Evolutionary conservation across 345 rosid genomes (phyloP).

Genomic region (Populus alba): DNA sequence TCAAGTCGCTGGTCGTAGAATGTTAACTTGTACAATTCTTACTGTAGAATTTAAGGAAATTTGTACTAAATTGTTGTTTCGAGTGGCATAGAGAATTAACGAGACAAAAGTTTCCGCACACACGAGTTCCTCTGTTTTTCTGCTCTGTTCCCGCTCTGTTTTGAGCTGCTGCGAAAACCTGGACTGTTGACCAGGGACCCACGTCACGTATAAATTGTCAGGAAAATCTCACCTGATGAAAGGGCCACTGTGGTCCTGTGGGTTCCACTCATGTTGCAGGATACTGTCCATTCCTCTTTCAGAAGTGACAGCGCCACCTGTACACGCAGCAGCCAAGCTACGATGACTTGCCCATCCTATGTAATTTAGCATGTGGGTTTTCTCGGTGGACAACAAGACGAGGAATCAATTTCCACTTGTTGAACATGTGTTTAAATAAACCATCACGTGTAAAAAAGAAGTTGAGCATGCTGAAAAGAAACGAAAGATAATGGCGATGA

Average conservation of each 20-base stretch:
- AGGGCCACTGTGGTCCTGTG: neutral
- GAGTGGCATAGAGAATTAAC: neutral
- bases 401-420: neutral
- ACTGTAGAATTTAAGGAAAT: neutral
- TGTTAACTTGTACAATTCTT: neutral
- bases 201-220: neutral
- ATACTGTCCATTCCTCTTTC: no score
- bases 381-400: neutral
- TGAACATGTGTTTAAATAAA: neutral
- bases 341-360: no score
- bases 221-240: slow-evolving; percentile 11
- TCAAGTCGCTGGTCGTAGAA: neutral
- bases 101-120: neutral
- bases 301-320: neutral
- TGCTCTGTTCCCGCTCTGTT: neutral
- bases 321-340: neutral
- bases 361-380: neutral
- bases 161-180: neutral
- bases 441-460: neutral
- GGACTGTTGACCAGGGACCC: neutral
- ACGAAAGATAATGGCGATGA: neutral
- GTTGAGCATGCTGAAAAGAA: neutral
- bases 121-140: neutral
- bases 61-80: neutral
- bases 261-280: neutral